Evolutionary conservation across 768 basidiomycete species (phyloP).

Genomic region (Suillus occidentalis): DNA sequence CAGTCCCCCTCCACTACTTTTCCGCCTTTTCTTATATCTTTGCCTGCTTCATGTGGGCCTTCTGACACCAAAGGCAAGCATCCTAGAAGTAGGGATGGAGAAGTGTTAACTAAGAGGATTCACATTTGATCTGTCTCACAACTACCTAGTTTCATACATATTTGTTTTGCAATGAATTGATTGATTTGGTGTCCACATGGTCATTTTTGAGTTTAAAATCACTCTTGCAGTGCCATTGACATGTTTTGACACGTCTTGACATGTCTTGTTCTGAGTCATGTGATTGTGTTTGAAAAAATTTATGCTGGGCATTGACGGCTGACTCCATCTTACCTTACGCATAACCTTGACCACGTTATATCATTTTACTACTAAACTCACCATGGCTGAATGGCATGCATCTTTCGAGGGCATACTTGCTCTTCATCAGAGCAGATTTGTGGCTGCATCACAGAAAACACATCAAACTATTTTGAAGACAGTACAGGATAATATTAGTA

Average conservation of each 20-base stretch:
- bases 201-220: no score
- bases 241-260: no score
- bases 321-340: background rate
- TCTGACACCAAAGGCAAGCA: background rate
- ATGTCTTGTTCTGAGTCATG: no score
- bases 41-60: background rate
- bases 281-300: background rate
- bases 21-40: background rate
- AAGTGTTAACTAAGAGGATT: background rate
- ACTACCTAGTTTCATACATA: background rate
- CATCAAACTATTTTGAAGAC: background rate
- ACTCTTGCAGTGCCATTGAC: no score
- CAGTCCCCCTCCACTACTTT: background rate
- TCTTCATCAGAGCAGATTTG: background rate
- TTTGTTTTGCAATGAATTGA: background rate
- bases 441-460: background rate
- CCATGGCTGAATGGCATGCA: background rate
- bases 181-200: no score
- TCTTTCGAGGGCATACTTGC: background rate
- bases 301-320: background rate
- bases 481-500: background rate
- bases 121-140: background rate
- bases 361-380: background rate
- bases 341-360: background rate
- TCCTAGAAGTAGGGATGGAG: background rate